Evolutionary conservation across 2,329 filamentous ascomycete species (phyloP), one percentile per base, ranked within the genome.

Genomic region (Alternaria novae-zelandiae): DNA sequence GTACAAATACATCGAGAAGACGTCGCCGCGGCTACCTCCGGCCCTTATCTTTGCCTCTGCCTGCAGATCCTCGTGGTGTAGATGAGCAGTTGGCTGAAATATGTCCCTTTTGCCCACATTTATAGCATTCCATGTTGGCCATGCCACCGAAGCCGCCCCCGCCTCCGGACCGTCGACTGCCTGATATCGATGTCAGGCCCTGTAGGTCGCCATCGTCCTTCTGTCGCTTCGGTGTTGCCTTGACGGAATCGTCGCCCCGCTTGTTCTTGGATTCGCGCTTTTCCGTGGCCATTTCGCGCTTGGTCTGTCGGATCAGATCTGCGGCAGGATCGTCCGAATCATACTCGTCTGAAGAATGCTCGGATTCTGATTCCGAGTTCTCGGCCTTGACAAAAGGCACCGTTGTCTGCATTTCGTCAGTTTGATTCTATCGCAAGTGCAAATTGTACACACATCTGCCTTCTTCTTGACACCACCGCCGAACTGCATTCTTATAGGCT

Each of bases 201-300:
- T 90, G 90, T 59, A 93, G 79, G 64, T 90, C 71, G 59, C 69
- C 89, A 55, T 92, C 84, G 59, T 90, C 87, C 76, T 90, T 90
- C 77, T 88, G 88, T 71, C 86, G 85, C 45, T 88, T 86, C 8
- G 87, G 86, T 17, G 89, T 78, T 67, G 87, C 83, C 66, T 81
- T 80, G 12, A 84, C 85, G 23, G 80, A 80, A 54, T 82, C 82
- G 62, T 66, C 60, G 28, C 86, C 84, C 72, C 83, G 84, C 43
- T 81, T 80, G 69, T 82, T 78, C 30, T 82, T 80, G 54, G 83
- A 81, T 45, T 79, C 80, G 53, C 82, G 82, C 10, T 77, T 74
- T 63, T 80, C 79, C 21, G 80, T 78, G 4, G 79, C 78, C 21
- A 82, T 82, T 61, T 83, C 82, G 67, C 82, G 82, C 47, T 82